These are phyloP conservation scores for Westerdykella sp. DNA, from an alignment of 2,329 filamentous ascomycete genomes.

Conservation along the genomic window DNA sequence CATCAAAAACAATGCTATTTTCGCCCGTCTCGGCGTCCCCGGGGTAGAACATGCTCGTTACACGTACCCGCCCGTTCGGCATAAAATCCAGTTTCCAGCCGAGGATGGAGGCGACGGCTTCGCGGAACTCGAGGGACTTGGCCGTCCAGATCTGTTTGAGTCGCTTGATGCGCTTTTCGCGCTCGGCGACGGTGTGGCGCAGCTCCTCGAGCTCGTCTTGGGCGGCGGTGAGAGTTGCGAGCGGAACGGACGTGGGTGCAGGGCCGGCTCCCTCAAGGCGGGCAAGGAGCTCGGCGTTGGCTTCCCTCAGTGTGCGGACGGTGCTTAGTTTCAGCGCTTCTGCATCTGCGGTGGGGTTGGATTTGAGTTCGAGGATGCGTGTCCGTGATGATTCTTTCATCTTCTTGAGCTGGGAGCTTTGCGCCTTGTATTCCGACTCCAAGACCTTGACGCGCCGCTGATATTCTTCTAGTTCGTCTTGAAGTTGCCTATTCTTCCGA, in stretches of 20 bases:
- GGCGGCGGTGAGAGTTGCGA: conserved; percentile 67
- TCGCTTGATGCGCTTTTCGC: conserved; percentile 74
- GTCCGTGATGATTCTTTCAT: conserved; percentile 65
- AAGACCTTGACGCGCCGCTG: conserved; percentile 66
- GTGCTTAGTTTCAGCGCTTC: conserved; percentile 81
- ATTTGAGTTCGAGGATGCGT: conserved; percentile 75
- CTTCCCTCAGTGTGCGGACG: conserved; percentile 67
- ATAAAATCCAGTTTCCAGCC: conserved; percentile 96
- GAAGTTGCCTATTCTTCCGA: conserved; percentile 81
- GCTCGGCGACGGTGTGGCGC: conserved; percentile 48
- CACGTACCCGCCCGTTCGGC: conserved; percentile 91
- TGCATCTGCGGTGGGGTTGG: conserved; percentile 84
- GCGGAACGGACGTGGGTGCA: conserved; percentile 57
- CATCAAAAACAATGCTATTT: conserved; percentile 73
- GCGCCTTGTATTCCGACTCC: conserved; percentile 67
- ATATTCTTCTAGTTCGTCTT: conserved; percentile 65
- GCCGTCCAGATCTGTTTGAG: conserved; percentile 88
- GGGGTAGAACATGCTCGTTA: conserved; percentile 79
- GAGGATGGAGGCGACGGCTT: conserved; percentile 84
- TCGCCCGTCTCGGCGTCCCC: conserved; percentile 51
- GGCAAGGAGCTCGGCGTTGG: conserved; percentile 75
- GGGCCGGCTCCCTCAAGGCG: conserved; percentile 53
- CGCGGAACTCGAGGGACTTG: conserved; percentile 91
- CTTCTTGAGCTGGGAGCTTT: conserved; percentile 64
- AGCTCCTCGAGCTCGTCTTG: conserved; percentile 66